These are phyloP conservation scores for Colletotrichum filicis DNA, from an alignment of 2,329 filamentous ascomycete species.

Conservation along the genomic window DNA sequence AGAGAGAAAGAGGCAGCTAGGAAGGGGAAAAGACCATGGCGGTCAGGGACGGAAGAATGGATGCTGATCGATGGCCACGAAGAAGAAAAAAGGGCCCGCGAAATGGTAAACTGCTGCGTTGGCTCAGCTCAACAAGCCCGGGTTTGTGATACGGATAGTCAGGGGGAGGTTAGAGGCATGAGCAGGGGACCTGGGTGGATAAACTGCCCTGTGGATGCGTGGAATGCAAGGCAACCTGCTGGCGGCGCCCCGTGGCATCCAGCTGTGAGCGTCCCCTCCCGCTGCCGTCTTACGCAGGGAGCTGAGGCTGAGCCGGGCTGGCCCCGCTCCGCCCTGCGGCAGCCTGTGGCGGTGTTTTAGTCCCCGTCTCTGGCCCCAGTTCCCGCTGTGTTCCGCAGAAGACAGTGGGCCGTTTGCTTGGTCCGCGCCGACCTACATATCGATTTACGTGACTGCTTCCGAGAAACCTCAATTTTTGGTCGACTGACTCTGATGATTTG, in stretches of 20 bases:
- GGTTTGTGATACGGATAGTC: slow-evolving; percentile 15
- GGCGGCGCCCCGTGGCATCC: neutral
- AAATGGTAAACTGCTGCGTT: slow-evolving; percentile 9
- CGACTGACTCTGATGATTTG: neutral
- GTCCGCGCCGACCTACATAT: neutral
- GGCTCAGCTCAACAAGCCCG: slow-evolving; percentile 6
- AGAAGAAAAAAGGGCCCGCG: slow-evolving; percentile 9
- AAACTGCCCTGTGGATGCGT: neutral
- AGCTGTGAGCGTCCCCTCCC: neutral
- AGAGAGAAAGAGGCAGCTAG: slow-evolving; percentile 9
- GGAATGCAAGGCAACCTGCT: neutral
- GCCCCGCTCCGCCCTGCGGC: neutral
- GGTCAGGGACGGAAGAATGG: slow-evolving; percentile 23
- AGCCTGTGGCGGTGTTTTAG: slow-evolving; percentile 9
- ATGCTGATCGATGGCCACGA: slow-evolving; percentile 15
- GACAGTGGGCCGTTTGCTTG: neutral
- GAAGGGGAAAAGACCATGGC: slow-evolving; percentile 25
- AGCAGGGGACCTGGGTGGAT: slow-evolving; percentile 7
- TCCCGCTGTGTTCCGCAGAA: neutral
- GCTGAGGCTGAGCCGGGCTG: slow-evolving; percentile 12
- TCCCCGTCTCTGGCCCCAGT: neutral
- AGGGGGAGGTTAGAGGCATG: slow-evolving; percentile 15
- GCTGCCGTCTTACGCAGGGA: slow-evolving; percentile 6
- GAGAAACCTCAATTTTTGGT: neutral
- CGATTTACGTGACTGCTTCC: neutral